Evolutionary conservation across 2,329 filamentous ascomycete species (phyloP).

Genomic region (Clathrospora elynae): DNA sequence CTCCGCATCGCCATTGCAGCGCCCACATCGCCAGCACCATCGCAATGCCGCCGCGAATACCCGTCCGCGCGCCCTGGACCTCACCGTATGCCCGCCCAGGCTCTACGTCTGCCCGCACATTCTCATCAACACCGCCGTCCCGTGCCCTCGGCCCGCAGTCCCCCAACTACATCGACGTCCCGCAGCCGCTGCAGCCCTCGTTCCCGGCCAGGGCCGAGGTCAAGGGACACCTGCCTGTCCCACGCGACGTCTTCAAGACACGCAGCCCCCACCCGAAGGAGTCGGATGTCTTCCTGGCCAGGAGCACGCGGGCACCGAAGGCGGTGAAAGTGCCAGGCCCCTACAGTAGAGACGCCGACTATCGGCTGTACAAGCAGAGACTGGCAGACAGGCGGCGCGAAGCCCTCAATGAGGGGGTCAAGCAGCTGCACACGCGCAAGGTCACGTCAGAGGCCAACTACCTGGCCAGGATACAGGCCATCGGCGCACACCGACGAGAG

Average conservation of each 20-base stretch:
- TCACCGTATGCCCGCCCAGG: constrained; percentile 20
- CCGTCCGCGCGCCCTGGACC: constrained; percentile 46
- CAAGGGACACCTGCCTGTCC: constrained; percentile 82
- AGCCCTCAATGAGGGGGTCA: constrained; percentile 73
- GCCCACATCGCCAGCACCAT: constrained; percentile 11
- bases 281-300: constrained; percentile 63
- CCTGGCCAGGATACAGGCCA: constrained; percentile 27
- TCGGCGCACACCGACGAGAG: constrained; percentile 55
- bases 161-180: constrained; percentile 83
- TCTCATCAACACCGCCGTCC: constrained; percentile 53
- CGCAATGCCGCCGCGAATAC: constrained; percentile 51
- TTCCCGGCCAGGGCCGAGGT: constrained; percentile 56
- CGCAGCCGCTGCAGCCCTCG: constrained; percentile 74
- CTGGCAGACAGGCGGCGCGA: constrained; percentile 74
- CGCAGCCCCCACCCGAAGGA: constrained; percentile 58
- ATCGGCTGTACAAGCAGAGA: constrained; percentile 68
- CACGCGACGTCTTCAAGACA: constrained; percentile 74
- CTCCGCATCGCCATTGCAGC: constrained; percentile 15
- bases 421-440: constrained; percentile 64
- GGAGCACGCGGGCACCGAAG: constrained; percentile 62
- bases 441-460: constrained; percentile 29
- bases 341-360: constrained; percentile 53
- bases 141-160: constrained; percentile 76
- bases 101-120: constrained; percentile 37
- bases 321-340: constrained; percentile 42